phyloP scores from a whole-genome alignment of 306 rosid genomes.

The Castanea sativa region DNA sequence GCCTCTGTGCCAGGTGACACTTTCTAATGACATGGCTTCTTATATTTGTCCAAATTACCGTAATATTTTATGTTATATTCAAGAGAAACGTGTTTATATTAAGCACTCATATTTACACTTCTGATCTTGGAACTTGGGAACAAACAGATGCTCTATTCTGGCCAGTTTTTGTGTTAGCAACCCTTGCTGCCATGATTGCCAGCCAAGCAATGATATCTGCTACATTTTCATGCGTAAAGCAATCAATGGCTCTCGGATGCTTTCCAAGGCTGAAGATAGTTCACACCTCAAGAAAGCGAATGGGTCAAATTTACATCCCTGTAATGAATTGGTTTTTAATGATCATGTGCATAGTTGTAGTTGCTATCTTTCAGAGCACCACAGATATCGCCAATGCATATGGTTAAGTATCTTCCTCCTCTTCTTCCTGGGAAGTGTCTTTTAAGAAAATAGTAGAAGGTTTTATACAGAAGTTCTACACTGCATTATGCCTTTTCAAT shows the following conservation, averaged over 20 bases:
- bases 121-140: constrained; percentile 29
- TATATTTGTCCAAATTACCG: constrained; percentile 1
- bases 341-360: constrained; percentile 87
- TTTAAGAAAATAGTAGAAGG: neutral
- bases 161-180: constrained; percentile 88
- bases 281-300: constrained; percentile 83
- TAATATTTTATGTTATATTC: constrained; percentile 4
- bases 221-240: constrained; percentile 94
- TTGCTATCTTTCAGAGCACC: constrained; percentile 76
- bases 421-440: constrained; percentile 8
- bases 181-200: constrained; percentile 98
- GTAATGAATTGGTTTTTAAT: constrained; percentile 84
- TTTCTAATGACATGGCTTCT: constrained; percentile 20
- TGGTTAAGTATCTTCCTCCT: constrained; percentile 50
- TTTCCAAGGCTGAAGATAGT: constrained; percentile 95
- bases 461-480: neutral
- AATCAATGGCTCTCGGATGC: constrained; percentile 98
- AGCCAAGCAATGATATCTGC: constrained; percentile 99
- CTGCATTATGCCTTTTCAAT: neutral
- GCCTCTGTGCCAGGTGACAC: constrained; percentile 86
- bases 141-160: constrained; percentile 80
- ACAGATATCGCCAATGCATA: constrained; percentile 96
- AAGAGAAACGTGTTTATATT: constrained; percentile 7
- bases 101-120: constrained; percentile 12
- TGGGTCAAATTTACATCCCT: constrained; percentile 97